Evolutionary conservation across 148 eudicot species (phyloP), one percentile per base, ranked within the genome.

Genomic region (Fallopia convolvulus): DNA sequence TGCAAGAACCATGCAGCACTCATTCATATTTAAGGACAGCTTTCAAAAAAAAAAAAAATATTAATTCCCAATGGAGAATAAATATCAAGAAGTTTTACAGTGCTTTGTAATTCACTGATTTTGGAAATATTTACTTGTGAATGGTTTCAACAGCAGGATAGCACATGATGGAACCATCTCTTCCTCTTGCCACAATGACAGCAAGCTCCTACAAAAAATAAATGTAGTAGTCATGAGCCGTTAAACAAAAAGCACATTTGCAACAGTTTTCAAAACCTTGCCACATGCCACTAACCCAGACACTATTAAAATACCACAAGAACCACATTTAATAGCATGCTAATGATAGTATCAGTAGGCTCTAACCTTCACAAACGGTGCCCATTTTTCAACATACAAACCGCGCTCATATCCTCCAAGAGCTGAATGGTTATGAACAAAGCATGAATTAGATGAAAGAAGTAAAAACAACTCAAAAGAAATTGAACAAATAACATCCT

Each of bases 141-240:
- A 92, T 84, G 78, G 97, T 94, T 86, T 94, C 99, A 77, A 92
- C 97, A 75, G 84, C 99, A 70, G 99, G 97, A 82, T 90, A 94
- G 82, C 97, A 92, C n/a, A 81, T 39, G 72, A 88, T 82, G 79
- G 93, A 87, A 79, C 83, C 83, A 84, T 94, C 94, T 83, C 88
- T 90, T 85, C 97, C 99, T 86, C 99, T 94, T 75, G 93, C 97
- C 77, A 94, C 99, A 82, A 92, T 87, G 49, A 94, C 97, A 47
- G 99, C 92, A 76, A 94, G 90, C 83, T 94, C 99, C 99, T 94
- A 83, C 70, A 81, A 33, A 61, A 61, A 3, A 15, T 52, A 52
- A 0, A 36, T 15, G 15, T 11, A 12, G 41, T 65, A 65, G 40
- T 15, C 42, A 68, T 17, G 10, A 68, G 46, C 44, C 42, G 15